These are phyloP conservation scores for Trichoderma koningiopsis DNA, from an alignment of 2,329 filamentous ascomycete species.

Conservation along the genomic window DNA sequence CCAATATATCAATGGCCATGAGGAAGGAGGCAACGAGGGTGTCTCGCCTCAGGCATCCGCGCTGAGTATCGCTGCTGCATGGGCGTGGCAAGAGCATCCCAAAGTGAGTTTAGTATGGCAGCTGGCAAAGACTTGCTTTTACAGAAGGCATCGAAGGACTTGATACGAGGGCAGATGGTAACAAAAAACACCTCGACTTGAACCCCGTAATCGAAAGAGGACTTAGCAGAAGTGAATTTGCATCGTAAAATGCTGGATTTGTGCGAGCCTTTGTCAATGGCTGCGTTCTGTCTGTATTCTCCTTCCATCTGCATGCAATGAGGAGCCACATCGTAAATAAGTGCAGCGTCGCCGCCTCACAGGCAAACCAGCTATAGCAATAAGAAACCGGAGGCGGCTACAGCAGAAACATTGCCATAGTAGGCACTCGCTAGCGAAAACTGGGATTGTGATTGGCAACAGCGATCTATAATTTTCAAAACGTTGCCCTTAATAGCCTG, in stretches of 20 bases:
- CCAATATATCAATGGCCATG: background rate
- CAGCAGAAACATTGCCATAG: too few relatives aligned
- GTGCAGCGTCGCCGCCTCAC: background rate
- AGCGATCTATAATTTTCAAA: background rate
- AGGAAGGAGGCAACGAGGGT: conserved; percentile 2
- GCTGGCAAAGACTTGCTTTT: background rate
- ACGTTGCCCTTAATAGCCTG: background rate
- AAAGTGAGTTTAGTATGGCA: background rate
- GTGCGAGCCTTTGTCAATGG: background rate
- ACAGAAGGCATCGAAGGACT: background rate
- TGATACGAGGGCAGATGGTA: background rate
- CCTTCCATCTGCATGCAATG: background rate
- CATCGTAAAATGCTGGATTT: background rate
- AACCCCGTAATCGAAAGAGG: background rate
- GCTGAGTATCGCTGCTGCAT: background rate
- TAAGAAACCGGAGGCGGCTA: too few relatives aligned
- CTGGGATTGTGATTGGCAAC: background rate
- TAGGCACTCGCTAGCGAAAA: too few relatives aligned
- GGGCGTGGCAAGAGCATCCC: background rate
- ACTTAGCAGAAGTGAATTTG: background rate
- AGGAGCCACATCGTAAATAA: background rate
- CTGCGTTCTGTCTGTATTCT: background rate
- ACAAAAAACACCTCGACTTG: background rate
- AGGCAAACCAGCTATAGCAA: too few relatives aligned
- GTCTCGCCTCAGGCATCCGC: background rate